These are phyloP conservation scores for Erodium maritimum DNA, from an alignment of 345 rosid species.

Conservation along the genomic window DNA sequence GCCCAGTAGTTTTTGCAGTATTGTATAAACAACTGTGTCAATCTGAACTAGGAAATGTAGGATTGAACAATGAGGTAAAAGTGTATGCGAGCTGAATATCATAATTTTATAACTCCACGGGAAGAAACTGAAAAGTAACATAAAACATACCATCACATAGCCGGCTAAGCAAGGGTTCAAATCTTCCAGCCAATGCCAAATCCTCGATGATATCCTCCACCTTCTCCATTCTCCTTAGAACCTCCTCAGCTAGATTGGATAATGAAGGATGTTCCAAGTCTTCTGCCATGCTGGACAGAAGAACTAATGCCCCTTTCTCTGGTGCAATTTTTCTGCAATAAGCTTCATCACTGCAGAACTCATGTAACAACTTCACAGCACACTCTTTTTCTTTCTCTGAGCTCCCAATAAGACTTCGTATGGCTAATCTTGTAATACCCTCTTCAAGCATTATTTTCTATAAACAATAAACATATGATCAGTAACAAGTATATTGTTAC, in stretches of 20 bases:
- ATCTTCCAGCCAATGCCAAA: constrained; percentile 33
- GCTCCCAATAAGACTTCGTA: constrained; percentile 30
- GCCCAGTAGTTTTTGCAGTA: background rate
- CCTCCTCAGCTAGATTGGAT: constrained; percentile 30
- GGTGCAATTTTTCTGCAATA: constrained; percentile 23
- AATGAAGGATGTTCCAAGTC: constrained; percentile 27
- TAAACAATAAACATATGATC: constrained; percentile 6
- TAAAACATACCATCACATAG: constrained; percentile 18
- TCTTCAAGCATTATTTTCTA: constrained; percentile 32
- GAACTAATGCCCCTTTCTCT: constrained; percentile 37
- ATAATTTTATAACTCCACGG: background rate
- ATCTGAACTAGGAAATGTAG: background rate
- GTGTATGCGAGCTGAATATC: background rate
- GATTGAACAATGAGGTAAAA: background rate
- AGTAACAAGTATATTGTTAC: background rate
- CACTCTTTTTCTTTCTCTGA: constrained; percentile 29
- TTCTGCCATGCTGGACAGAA: constrained; percentile 31
- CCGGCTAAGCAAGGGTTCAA: constrained; percentile 29
- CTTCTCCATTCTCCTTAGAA: constrained; percentile 23
- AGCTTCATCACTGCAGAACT: constrained; percentile 26
- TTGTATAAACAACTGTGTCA: background rate
- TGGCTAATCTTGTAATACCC: constrained; percentile 31
- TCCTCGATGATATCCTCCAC: constrained; percentile 20
- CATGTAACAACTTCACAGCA: constrained; percentile 29
- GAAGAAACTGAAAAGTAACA: background rate